These are phyloP conservation scores for Raddia distichophylla DNA, from an alignment of 176 grass and related monocot species.

Conservation along the genomic window DNA sequence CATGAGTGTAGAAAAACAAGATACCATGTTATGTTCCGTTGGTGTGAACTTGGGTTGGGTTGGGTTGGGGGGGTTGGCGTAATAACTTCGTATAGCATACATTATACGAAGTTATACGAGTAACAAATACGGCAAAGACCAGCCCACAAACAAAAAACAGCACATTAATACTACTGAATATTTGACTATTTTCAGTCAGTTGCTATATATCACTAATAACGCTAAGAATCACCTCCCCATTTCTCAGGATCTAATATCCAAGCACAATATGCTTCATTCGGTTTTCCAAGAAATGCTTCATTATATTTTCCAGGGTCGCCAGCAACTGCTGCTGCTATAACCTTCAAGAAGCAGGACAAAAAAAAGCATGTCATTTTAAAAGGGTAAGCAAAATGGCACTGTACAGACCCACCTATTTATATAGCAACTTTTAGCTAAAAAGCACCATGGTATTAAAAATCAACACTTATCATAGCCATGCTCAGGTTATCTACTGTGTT, in stretches of 20 bases:
- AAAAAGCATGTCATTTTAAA: neutral
- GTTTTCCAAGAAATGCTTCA: constrained; percentile 95
- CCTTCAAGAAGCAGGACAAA: constrained; percentile 46
- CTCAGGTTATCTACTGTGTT: neutral
- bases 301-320: constrained; percentile 82
- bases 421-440: neutral
- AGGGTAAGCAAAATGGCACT: neutral
- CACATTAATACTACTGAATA: neutral
- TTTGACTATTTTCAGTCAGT: constrained; percentile 1
- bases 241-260: constrained; percentile 96
- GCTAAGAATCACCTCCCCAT: constrained; percentile 87
- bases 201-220: neutral
- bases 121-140: neutral
- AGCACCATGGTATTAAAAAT: neutral
- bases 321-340: constrained; percentile 86
- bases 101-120: too few species aligned
- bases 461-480: neutral
- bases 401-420: neutral
- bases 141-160: constrained; percentile 22
- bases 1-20: neutral
- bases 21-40: neutral
- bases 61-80: too few species aligned
- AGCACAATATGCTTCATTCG: constrained; percentile 89
- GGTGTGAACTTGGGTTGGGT: neutral
- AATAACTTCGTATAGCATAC: too few species aligned